Conservation (phyloP, 306 rosid genomes). For the Quercus robur region DNA sequence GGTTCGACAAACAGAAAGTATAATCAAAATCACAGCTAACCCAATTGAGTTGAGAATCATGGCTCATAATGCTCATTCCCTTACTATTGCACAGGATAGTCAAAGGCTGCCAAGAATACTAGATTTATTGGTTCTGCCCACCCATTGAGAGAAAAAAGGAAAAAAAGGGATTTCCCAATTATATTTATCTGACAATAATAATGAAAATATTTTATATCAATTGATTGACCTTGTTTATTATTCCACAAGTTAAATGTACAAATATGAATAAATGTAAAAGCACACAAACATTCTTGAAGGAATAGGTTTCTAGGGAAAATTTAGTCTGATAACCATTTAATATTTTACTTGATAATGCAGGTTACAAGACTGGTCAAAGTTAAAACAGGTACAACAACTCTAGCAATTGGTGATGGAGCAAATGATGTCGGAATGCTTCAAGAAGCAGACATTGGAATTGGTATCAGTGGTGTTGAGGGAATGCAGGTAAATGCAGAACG, state of each 20-base stretch:
- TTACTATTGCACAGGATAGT: background rate
- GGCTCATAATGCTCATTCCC: background rate
- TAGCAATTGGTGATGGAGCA: constrained; percentile 99
- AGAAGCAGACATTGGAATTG: constrained; percentile 97
- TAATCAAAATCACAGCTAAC: background rate
- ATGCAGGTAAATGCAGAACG: constrained; percentile 73
- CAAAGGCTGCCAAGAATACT: background rate
- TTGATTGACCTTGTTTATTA: background rate
- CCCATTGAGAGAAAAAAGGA: background rate
- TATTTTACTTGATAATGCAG: constrained; percentile 34
- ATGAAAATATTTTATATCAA: background rate
- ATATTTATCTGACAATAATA: background rate
- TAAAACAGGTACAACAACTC: constrained; percentile 70
- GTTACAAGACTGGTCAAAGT: constrained; percentile 79
- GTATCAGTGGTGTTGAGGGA: constrained; percentile 97
- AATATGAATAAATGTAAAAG: background rate
- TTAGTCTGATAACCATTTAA: background rate
- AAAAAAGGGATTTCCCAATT: background rate
- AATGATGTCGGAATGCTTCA: constrained; percentile 99
- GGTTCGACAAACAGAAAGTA: background rate
- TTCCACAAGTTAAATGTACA: background rate
- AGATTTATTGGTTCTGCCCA: background rate
- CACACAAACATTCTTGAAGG: background rate
- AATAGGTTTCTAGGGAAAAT: background rate
- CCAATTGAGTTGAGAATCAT: background rate